Percentiles rank a stretch among this genome's conserved stretches.
phyloP scores from a whole-genome alignment of 2,329 filamentous ascomycete genomes.

The Byssochlamys sp. region DNA sequence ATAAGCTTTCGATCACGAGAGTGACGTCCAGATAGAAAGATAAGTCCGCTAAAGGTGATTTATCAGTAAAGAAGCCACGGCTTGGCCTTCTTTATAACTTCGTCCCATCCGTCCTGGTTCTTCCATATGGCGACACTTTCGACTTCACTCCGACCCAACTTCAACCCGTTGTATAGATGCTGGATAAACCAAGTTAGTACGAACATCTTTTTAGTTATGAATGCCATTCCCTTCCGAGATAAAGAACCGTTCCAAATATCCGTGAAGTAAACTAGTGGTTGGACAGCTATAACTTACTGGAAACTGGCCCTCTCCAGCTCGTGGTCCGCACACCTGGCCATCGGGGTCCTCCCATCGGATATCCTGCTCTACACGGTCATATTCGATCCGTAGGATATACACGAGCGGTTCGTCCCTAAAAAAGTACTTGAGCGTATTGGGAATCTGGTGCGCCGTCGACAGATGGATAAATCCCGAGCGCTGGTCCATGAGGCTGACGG shows the following conservation, averaged over 20 bases:
- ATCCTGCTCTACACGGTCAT: constrained; percentile 17
- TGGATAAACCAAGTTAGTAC: constrained; percentile 6
- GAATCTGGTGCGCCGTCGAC: constrained; percentile 27
- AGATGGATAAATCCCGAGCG: constrained; percentile 31
- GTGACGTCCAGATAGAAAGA: not conserved
- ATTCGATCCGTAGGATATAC: constrained; percentile 29
- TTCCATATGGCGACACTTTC: constrained; percentile 30
- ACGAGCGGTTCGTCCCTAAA: constrained; percentile 29
- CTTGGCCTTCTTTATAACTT: constrained; percentile 21
- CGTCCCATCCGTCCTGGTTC: constrained; percentile 29
- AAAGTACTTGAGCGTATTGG: constrained; percentile 29
- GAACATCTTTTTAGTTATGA: not conserved
- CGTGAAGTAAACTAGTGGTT: not conserved
- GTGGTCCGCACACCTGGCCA: constrained; percentile 25
- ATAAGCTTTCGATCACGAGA: not conserved
- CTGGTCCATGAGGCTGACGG: constrained; percentile 28
- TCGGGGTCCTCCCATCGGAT: constrained; percentile 32
- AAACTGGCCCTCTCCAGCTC: constrained; percentile 30
- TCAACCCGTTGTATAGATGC: constrained; percentile 32
- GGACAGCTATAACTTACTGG: constrained; percentile 19
- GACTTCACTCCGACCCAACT: constrained; percentile 27
- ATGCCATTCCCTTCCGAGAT: not conserved
- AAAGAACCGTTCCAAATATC: not conserved
- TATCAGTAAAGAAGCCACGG: constrained; percentile 27
- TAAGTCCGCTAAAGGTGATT: not conserved